Evolutionary conservation across 352 stramenopile genomes (phyloP).

Genomic region (Pythium utonaiense): DNA sequence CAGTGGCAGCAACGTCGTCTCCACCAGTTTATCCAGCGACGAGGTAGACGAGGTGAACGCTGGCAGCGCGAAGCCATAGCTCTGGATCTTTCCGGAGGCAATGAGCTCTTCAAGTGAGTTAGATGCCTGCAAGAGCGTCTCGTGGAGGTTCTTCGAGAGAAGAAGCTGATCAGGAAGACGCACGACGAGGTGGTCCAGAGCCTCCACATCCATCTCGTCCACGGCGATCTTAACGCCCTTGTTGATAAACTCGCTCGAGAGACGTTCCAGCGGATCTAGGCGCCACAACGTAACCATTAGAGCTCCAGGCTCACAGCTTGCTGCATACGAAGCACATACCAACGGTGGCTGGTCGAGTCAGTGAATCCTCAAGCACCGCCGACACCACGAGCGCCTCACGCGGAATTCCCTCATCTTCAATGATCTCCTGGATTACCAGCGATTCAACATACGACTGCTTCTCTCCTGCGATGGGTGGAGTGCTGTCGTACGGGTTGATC

Average conservation of each 20-base stretch:
- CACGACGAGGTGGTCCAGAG: constrained; percentile 57
- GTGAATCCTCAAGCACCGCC: constrained; percentile 47
- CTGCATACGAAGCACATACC: constrained; percentile 6
- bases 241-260: constrained; percentile 39
- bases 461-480: constrained; percentile 11
- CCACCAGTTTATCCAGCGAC: constrained; percentile 37
- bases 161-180: constrained; percentile 59
- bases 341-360: constrained; percentile 31
- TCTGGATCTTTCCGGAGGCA: constrained; percentile 44
- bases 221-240: constrained; percentile 47
- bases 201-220: constrained; percentile 51
- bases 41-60: constrained; percentile 13
- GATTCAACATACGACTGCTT: constrained; percentile 75
- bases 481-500: constrained; percentile 43
- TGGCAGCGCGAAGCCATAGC: constrained; percentile 55
- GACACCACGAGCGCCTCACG: constrained; percentile 62
- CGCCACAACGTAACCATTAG: background rate
- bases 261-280: constrained; percentile 28
- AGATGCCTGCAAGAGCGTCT: constrained; percentile 31
- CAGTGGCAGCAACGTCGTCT: constrained; percentile 38
- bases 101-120: constrained; percentile 42
- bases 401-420: constrained; percentile 57
- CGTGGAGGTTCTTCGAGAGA: constrained; percentile 21
- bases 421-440: constrained; percentile 56
- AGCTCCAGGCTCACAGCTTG: no score